These are phyloP conservation scores for Pseudonitzschia multiseries DNA, from an alignment of 108 stramenopile genomes.

Conservation along the genomic window DNA sequence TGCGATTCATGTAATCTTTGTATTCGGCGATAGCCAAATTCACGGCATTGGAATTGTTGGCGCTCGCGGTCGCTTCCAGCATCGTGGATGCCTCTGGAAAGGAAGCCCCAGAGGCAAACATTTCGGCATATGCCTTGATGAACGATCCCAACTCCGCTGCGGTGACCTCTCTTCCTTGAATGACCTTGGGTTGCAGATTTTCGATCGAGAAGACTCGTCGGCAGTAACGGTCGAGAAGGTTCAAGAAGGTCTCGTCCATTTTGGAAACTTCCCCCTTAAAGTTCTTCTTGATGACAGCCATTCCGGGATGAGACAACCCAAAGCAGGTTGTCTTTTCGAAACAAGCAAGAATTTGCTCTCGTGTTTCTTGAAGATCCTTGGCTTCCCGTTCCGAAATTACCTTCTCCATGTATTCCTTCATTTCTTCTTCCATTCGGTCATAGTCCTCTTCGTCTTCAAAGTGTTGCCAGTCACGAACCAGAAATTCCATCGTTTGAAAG, in stretches of 20 bases:
- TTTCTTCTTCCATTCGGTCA: slow-evolving; percentile 80
- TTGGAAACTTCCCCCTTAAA: slow-evolving; percentile 85
- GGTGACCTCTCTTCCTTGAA: slow-evolving; percentile 86
- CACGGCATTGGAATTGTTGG: slow-evolving; percentile 93
- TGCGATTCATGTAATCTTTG: slow-evolving; percentile 85
- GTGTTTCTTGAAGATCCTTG: slow-evolving; percentile 88
- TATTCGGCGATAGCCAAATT: slow-evolving; percentile 76
- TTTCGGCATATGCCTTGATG: slow-evolving; percentile 89
- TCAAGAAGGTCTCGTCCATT: slow-evolving; percentile 83
- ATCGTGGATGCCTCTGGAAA: slow-evolving; percentile 96
- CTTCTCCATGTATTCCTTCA: slow-evolving; percentile 81
- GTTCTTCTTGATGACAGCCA: slow-evolving; percentile 91
- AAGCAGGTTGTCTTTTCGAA: slow-evolving; percentile 89
- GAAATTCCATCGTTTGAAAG: slow-evolving; percentile 95
- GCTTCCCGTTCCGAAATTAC: slow-evolving; percentile 80
- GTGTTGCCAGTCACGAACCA: slow-evolving; percentile 99
- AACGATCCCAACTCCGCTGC: slow-evolving; percentile 89
- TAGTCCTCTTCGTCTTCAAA: slow-evolving; percentile 86
- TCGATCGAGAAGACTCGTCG: slow-evolving; percentile 77
- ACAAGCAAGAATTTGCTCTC: slow-evolving; percentile 93
- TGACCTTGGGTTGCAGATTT: slow-evolving; percentile 76
- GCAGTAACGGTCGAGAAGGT: slow-evolving; percentile 89
- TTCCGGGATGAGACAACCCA: slow-evolving; percentile 96
- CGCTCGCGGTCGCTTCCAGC: slow-evolving; percentile 94
- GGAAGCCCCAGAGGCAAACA: slow-evolving; percentile 89